Evolutionary conservation across 2,329 filamentous ascomycete species (phyloP), one percentile per base, ranked within the genome.

Genomic region (Colletotrichum musae): DNA sequence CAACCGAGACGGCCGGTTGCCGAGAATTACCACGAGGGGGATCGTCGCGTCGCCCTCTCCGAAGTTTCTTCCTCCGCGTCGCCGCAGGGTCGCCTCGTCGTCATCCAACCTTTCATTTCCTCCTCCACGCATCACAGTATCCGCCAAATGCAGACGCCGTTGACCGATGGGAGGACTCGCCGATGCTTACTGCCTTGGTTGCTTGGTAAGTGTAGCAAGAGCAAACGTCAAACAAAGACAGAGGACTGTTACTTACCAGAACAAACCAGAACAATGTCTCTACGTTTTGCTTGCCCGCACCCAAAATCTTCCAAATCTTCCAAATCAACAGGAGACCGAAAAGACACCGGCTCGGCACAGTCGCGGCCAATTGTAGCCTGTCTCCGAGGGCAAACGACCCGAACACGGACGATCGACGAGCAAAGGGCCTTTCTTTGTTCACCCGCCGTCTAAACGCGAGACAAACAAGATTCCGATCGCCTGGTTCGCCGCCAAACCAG

Each of bases 401-500:
- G 21, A 51, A 36, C 24, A 43, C 39, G 21, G n/a, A 13, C 47
- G 21, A 50, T 18, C n/a, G 24, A 48, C 26, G 24, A 61, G 21
- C 21, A 52, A 32, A 26, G 28, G 52, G 32, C 18, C 15, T 12
- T 24, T 26, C 28, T 68, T 65, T 65, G 60, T 68, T 48, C 57
- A 16, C 24, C 50, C 57, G 18, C 24, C 10, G 39, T 39, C 54
- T 59, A 10, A 28, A 53, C 45, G 24, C 47, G 58, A 60, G 50
- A 56, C 54, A 69, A 66, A 66, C 66, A 54, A 60, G 15, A 51
- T 60, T 66, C 32, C 13, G 54, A 69, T 59, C 60, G 53, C 45
- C 47, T 39, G 18, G 43, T 36, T 32, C 64, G 48, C 32, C 54
- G 41, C 41, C 54, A 48, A 39, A 32, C 41, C 16, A 15, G 41